Conservation (phyloP, 2,329 filamentous ascomycete genomes). For the Rutstroemia sp. region DNA sequence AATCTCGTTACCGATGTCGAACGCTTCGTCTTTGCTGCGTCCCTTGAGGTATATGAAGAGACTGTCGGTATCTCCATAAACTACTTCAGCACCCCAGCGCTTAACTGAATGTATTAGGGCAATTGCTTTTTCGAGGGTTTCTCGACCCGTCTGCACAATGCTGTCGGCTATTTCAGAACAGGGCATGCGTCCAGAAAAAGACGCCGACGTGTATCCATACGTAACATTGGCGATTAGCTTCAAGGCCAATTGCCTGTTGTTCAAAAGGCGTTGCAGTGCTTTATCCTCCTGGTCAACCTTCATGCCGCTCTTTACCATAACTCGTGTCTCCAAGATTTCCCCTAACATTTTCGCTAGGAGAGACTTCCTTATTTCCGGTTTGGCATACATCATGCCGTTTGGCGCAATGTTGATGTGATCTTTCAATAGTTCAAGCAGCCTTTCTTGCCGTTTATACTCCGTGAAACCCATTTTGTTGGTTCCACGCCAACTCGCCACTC, state of each 20-base stretch:
- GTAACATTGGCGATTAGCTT: slow-evolving; percentile 99
- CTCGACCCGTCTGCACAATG: slow-evolving; percentile 91
- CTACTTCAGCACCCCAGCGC: slow-evolving; percentile 89
- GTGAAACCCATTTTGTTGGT: slow-evolving; percentile 91
- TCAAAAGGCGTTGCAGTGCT: slow-evolving; percentile 74
- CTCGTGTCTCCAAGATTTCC: slow-evolving; percentile 88
- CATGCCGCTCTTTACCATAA: slow-evolving; percentile 98
- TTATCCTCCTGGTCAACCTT: slow-evolving; percentile 87
- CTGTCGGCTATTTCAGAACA: slow-evolving; percentile 97
- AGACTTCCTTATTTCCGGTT: slow-evolving; percentile 77
- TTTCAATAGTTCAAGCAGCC: slow-evolving; percentile 69
- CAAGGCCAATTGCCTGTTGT: slow-evolving; percentile 88
- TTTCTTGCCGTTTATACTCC: slow-evolving; percentile 71
- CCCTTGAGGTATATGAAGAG: slow-evolving; percentile 87
- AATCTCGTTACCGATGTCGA: slow-evolving; percentile 88
- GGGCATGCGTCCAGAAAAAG: slow-evolving; percentile 95
- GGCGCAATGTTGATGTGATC: slow-evolving; percentile 88
- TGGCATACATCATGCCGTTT: slow-evolving; percentile 95
- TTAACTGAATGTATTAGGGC: slow-evolving; percentile 83
- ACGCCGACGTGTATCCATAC: slow-evolving; percentile 94
- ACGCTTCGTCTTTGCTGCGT: slow-evolving; percentile 79
- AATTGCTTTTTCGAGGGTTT: slow-evolving; percentile 91
- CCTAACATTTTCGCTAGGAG: slow-evolving; percentile 92
- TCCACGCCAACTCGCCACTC: slow-evolving; percentile 81
- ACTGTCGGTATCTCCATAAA: slow-evolving; percentile 97